Base-by-base conservation (phyloP, 2,329 filamentous ascomycete genomes). In the Fusarium algeriense region DNA sequence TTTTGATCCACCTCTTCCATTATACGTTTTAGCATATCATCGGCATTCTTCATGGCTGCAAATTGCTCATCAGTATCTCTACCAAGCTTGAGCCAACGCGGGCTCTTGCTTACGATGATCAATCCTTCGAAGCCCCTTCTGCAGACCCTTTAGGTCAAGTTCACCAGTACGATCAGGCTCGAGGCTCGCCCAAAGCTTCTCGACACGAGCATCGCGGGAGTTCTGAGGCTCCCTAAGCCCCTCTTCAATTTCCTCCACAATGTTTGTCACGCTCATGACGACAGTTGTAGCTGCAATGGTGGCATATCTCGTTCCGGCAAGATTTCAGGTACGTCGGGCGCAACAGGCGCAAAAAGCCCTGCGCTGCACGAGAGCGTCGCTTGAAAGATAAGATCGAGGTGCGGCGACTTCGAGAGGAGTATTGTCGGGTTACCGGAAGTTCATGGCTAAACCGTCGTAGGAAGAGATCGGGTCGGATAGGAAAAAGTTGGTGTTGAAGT, bases 1-100 rank as follows among this genome's bases (percentile, higher is more conserved):
- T 95, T 94, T 63, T 90, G 92, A 79, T 99, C 96, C 70, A 98
- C 94, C 67, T 91, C 88, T 71, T 88, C 86, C 79, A 98, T 88
- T 63, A 98, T 92, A 77, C 92, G 91, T 78, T 89, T 88, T 69
- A 99, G 87, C 85, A 98, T 90, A 40, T 89, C 85, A 81, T 97
- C 93, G 79, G 96, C 96, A 86, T 98, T 96, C 85, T 98, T 97
- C 78, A 99, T 81, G 54, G 88, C 88, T 90, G 75, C 75, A 69
- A 30, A 50, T 67, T 34, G 40, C 67, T 32, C 43, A 70, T 79
- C 60, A 80, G 77, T 70, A 71, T 50, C 53, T 70, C 67, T 45
- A 34, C 49, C 54, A 48, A 40, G 49, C 50, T 45, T 48, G 49
- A 48, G 55, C 58, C 50, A 54, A 23, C 62, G 41, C 52, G 62